Evolutionary conservation across 257 asterid genomes (phyloP), one percentile per base, ranked within the genome.

Genomic region (Jasminum sambac): DNA sequence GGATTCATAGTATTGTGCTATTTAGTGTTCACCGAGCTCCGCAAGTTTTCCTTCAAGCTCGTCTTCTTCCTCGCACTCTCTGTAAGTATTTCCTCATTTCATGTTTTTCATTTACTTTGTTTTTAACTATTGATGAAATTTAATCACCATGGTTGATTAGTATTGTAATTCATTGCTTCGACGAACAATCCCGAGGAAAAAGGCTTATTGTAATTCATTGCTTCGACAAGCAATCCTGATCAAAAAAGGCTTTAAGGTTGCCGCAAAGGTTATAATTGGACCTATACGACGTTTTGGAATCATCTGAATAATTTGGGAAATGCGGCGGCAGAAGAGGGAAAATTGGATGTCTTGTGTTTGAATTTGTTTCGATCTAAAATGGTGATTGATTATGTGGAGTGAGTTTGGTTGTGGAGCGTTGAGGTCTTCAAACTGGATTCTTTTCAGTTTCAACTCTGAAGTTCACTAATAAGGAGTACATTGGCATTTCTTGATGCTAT

Each of bases 61-160:
- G 98, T 95, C 74, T 95, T 95, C 89, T 95, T 81, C 88, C 99
- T 95, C 77, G 98, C 99, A 26, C 87, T 95, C 73, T 89, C 99
- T 3, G 99, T 95, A 67, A 71, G 85, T 70, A n/a, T 24, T 36
- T 48, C 41, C 23, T 12, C 55, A 13, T 65, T 16, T 63, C 61
- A 11, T 19, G 11, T 40, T 6, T 19, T 67, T 25, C 11, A 30
- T 63, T 40, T 73, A 34, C 34, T 17, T 41, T 19, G 0, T 5
- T 25, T 17, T 63, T 14, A 55, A n/a, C 25, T 50, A 8, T 50
- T 8, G 34, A 23, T 8, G 34, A 23, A 10, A 23, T 55, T 21
- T 55, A 21, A 52, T 19, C n/a, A 11, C 10, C 34, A 4, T 55
- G 10, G 16, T 23, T 55, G 10, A 6, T 23, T 55, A 23, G 11